A percentile compares a stretch with the other conserved stretches of the same genome.
phyloP scores from a whole-genome alignment of 805 yeast genomes.

The Ogataea siamensis region DNA sequence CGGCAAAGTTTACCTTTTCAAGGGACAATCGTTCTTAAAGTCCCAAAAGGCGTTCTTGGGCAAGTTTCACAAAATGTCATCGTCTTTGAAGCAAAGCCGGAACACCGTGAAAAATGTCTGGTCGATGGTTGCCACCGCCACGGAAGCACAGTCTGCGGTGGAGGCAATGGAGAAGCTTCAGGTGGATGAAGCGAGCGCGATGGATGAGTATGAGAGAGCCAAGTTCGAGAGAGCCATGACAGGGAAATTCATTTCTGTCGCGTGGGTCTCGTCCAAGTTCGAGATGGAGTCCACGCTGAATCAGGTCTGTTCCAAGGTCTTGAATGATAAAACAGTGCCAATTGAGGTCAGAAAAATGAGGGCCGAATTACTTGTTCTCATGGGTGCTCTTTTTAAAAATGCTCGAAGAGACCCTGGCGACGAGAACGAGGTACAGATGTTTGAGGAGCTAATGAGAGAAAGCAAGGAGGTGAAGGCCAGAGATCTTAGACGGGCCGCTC shows the following conservation, averaged over 20 bases:
- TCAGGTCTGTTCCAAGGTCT: constrained; percentile 64
- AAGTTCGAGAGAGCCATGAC: constrained; percentile 70
- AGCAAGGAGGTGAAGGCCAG: constrained; percentile 30
- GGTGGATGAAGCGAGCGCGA: constrained; percentile 35
- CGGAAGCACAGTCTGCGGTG: constrained; percentile 78
- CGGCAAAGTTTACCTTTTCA: constrained; percentile 65
- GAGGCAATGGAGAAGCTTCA: constrained; percentile 69
- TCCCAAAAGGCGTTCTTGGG: constrained; percentile 72
- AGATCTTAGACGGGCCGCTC: constrained; percentile 29
- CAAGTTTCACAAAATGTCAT: constrained; percentile 48
- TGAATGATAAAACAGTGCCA: constrained; percentile 55
- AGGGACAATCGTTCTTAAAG: constrained; percentile 62
- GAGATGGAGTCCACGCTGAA: constrained; percentile 74
- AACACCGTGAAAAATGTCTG: constrained; percentile 71
- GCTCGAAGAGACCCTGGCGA: constrained; percentile 64
- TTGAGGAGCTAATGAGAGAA: constrained; percentile 54
- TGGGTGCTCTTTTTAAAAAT: constrained; percentile 62
- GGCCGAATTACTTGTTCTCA: constrained; percentile 58
- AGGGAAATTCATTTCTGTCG: constrained; percentile 80
- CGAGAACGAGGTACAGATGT: constrained; percentile 73
- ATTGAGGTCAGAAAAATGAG: constrained; percentile 49
- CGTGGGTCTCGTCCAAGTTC: constrained; percentile 80
- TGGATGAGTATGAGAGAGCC: constrained; percentile 47
- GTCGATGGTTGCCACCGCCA: constrained; percentile 66
- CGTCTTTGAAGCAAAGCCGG: constrained; percentile 70